Evolutionary conservation across 2,329 filamentous ascomycete genomes (phyloP).

Genomic region (Lachnellula cervina): DNA sequence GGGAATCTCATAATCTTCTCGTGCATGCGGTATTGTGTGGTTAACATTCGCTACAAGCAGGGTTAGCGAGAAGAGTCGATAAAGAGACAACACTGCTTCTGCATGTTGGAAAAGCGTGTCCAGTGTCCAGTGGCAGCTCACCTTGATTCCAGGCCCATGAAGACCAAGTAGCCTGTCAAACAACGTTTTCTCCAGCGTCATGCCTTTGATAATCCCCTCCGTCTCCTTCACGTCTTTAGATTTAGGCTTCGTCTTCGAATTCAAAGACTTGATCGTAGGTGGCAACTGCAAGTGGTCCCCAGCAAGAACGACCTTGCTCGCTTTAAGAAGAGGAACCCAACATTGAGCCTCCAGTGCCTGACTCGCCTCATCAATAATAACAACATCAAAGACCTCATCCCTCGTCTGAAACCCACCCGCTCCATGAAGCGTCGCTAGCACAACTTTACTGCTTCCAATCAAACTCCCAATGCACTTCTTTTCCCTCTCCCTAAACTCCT

Average conservation of each 20-base stretch:
- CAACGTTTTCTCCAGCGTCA: constrained; percentile 78
- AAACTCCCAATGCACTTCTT: constrained; percentile 73
- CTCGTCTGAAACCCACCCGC: constrained; percentile 80
- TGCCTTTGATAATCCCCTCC: constrained; percentile 42
- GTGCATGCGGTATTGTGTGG: constrained; percentile 97
- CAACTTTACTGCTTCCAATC: constrained; percentile 73
- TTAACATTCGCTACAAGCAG: constrained; percentile 64
- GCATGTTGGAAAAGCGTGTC: neutral
- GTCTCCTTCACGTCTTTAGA: constrained; percentile 33
- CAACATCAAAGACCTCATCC: constrained; percentile 80
- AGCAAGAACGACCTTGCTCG: constrained; percentile 81
- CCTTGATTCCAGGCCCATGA: constrained; percentile 77
- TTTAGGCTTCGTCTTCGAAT: constrained; percentile 40
- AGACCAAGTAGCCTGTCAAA: constrained; percentile 83
- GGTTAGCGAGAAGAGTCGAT: neutral
- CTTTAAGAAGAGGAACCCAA: constrained; percentile 83
- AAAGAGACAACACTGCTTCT: too few species aligned
- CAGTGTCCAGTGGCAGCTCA: neutral
- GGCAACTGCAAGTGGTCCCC: constrained; percentile 93
- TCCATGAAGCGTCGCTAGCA: constrained; percentile 88
- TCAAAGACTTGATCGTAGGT: constrained; percentile 84
- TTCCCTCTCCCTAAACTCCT: constrained; percentile 84
- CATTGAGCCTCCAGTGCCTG: constrained; percentile 95
- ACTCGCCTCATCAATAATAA: constrained; percentile 93
- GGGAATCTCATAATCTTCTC: constrained; percentile 93